Percentiles rank a stretch among this genome's conserved stretches.
These are phyloP conservation scores for Fusarium nelsonii DNA, from an alignment of 2,329 filamentous ascomycete genomes.

Conservation along the genomic window DNA sequence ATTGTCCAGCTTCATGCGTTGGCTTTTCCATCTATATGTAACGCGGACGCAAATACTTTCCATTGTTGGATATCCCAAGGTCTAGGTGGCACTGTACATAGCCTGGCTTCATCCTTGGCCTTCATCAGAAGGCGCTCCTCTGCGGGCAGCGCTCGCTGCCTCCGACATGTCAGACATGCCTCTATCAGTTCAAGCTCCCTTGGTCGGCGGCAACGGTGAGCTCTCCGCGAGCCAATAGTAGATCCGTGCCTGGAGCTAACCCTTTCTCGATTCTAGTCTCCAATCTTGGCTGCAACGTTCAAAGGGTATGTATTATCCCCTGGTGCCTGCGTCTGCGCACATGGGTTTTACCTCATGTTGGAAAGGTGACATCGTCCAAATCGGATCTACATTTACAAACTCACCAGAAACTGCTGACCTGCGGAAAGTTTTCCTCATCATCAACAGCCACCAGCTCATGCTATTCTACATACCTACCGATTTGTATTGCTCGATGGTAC, in stretches of 20 bases:
- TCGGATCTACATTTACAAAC: constrained; percentile 43
- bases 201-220: constrained; percentile 26
- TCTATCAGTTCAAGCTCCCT: constrained; percentile 23
- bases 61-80: not conserved
- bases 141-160: constrained; percentile 27
- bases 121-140: constrained; percentile 18
- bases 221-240: constrained; percentile 57
- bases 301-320: constrained; percentile 30
- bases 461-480: not conserved
- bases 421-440: constrained; percentile 38
- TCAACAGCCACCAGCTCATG: constrained; percentile 13
- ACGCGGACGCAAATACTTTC: not conserved
- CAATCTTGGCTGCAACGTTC: constrained; percentile 29
- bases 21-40: not conserved
- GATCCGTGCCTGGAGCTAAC: constrained; percentile 56
- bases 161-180: constrained; percentile 22
- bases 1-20: not conserved
- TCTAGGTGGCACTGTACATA: not conserved
- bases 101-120: constrained; percentile 1
- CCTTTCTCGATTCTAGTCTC: constrained; percentile 34
- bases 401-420: constrained; percentile 27
- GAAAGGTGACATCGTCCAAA: constrained; percentile 47
- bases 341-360: constrained; percentile 29
- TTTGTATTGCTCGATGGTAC: not conserved
- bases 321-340: constrained; percentile 26